phyloP scores from a whole-genome alignment of 176 grass and related monocot species.

The Elaeis guineensis region DNA sequence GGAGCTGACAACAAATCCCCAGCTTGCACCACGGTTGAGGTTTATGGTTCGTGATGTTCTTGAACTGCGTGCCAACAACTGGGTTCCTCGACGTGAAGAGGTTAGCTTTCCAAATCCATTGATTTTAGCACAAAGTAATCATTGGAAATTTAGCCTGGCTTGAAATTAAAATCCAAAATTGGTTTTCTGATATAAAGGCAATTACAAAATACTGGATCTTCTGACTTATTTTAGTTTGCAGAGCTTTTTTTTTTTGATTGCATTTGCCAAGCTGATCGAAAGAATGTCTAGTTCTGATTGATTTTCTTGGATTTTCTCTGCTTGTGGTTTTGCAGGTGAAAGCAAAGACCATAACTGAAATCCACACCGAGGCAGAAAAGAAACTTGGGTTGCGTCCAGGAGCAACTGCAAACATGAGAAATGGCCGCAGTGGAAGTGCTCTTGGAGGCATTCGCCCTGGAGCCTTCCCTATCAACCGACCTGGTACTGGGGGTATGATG shows the following conservation, averaged over 20 bases:
- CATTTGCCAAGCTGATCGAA: too few species aligned
- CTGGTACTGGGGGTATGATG: conserved; percentile 92
- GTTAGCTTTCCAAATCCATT: conserved; percentile 16
- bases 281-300: too few species aligned
- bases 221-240: too few species aligned
- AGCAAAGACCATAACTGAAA: conserved; percentile 88
- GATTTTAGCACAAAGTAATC: too few species aligned
- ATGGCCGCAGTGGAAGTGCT: conserved; percentile 38
- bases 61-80: conserved; percentile 70
- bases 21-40: conserved; percentile 50
- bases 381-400: conserved; percentile 69
- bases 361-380: conserved; percentile 82
- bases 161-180: too few species aligned
- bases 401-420: conserved; percentile 53
- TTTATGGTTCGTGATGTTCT: conserved; percentile 81
- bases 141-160: too few species aligned
- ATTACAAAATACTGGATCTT: too few species aligned
- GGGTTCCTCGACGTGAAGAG: conserved; percentile 91
- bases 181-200: too few species aligned
- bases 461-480: conserved; percentile 42
- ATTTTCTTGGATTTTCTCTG: too few species aligned
- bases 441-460: conserved; percentile 56
- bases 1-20: conserved; percentile 49
- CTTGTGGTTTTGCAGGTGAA: conserved; percentile 49
- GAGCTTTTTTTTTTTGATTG: too few species aligned